Evolutionary conservation across 768 basidiomycete genomes (phyloP).

Genomic region (Amanita pallidorosea): DNA sequence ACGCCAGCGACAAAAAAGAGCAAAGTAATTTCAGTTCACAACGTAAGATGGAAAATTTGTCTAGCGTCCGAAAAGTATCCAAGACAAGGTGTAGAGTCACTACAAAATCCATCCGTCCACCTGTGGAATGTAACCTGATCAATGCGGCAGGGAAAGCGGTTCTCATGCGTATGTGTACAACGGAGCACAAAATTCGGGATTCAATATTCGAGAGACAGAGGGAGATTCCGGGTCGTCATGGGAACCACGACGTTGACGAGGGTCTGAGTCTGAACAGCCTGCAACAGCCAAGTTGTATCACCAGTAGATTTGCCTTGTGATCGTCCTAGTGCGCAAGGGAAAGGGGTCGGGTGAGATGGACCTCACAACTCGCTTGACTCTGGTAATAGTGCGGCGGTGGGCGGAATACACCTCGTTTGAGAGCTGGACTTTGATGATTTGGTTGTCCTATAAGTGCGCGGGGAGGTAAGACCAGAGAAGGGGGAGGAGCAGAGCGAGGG

Average conservation of each 20-base stretch:
- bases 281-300: constrained; percentile 29
- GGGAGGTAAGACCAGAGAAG: neutral
- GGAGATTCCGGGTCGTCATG: neutral
- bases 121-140: neutral
- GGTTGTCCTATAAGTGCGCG: constrained; percentile 47
- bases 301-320: constrained; percentile 74
- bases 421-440: constrained; percentile 75
- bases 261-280: neutral
- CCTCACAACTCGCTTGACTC: constrained; percentile 63
- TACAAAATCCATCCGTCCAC: neutral
- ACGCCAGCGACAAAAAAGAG: too few relatives aligned
- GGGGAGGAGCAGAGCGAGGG: neutral
- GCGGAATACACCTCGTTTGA: constrained; percentile 63
- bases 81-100: neutral
- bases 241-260: neutral
- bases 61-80: neutral
- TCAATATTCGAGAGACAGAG: neutral
- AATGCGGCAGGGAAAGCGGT: too few relatives aligned
- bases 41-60: neutral
- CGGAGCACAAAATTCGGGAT: neutral
- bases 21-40: neutral
- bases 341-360: constrained; percentile 33
- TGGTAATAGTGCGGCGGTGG: constrained; percentile 73
- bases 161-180: neutral
- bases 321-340: constrained; percentile 31